Evolutionary conservation across 2,329 filamentous ascomycete species (phyloP), one percentile per base, ranked within the genome.

Genomic region (Xylariaceae sp.): DNA sequence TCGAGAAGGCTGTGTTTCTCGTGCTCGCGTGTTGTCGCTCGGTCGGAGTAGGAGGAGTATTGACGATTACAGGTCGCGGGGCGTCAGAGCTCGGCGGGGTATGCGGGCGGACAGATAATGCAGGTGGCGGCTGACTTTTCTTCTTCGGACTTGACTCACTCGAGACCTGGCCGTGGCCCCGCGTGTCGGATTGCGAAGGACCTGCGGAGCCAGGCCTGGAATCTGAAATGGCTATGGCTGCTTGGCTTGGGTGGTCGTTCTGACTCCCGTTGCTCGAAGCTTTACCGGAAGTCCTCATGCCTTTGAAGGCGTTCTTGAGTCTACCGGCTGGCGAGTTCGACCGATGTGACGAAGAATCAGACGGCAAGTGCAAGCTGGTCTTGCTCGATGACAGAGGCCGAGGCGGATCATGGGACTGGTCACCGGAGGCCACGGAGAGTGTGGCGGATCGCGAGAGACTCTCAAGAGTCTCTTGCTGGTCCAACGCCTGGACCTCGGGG

Each of bases 281-380:
- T 17, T 66, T 57, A 41, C 64, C 70, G 18, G 61, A 54, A 45
- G 54, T 64, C 55, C 71, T 78, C 54, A 74, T 79, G 31, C 71
- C 67, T 42, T 67, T 75, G 54, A 92, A 87, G 9, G 82, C 83
- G 55, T 82, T 80, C 59, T 76, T 83, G 45, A 90, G 68, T 55
- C 81, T 85, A 54, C 79, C 76, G 36, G 75, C 78, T 9, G 85
- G 83, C 8, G 87, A 89, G 14, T 76, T 70, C 16, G 78, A 78
- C 43, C 83, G 75, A 50, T 73, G 73, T 46, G 66, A 65, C 31
- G 63, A 57, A 43, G 66, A 65, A 51, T 61, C 65, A 48, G 54
- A 56, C 33, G 66, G 68, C 39, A 61, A 64, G 50, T 60, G 68
- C 44, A 67, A 66, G 43, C 53, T 62, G 31, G 62, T 62, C 34